phyloP scores from a whole-genome alignment of 2,329 filamentous ascomycete species.

The Penicillium frequentans region DNA sequence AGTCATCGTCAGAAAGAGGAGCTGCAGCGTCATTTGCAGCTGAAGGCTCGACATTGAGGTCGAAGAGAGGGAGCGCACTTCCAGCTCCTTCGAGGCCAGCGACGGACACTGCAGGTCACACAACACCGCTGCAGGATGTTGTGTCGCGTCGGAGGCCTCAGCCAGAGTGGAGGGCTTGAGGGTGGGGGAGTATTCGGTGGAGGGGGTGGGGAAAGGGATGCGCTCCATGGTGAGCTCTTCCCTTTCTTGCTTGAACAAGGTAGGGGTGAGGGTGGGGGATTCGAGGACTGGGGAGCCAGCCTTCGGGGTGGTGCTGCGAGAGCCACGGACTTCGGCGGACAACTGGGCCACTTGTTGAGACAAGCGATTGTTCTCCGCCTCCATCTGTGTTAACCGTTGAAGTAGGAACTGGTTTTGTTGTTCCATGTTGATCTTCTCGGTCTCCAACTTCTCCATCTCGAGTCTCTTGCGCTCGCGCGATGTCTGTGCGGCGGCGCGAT shows the following conservation, averaged over 20 bases:
- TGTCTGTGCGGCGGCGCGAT: slow-evolving; percentile 93
- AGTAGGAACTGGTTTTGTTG: slow-evolving; percentile 71
- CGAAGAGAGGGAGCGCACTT: slow-evolving; percentile 44
- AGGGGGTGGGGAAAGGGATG: slow-evolving; percentile 41
- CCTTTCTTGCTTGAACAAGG: slow-evolving; percentile 46
- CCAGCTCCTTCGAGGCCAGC: slow-evolving; percentile 58
- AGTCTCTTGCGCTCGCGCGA: slow-evolving; percentile 89
- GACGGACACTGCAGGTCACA: slow-evolving; percentile 99
- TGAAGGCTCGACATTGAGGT: slow-evolving; percentile 46
- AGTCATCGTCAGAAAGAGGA: slow-evolving; percentile 69
- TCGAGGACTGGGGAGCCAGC: slow-evolving; percentile 33
- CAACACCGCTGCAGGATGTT: slow-evolving; percentile 99
- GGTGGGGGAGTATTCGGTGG: slow-evolving; percentile 41
- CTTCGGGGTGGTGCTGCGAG: slow-evolving; percentile 40
- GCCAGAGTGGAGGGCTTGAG: slow-evolving; percentile 45
- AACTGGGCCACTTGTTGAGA: slow-evolving; percentile 53
- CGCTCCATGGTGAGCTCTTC: slow-evolving; percentile 43
- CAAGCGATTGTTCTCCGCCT: slow-evolving; percentile 54
- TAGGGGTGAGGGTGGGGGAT: slow-evolving; percentile 42
- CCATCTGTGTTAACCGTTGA: slow-evolving; percentile 59
- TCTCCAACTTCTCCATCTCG: slow-evolving; percentile 81
- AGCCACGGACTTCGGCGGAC: slow-evolving; percentile 45
- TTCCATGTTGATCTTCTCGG: slow-evolving; percentile 65
- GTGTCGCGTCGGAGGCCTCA: slow-evolving; percentile 85
- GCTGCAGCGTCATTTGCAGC: slow-evolving; percentile 61